Base-by-base conservation (phyloP, 768 basidiomycete species). In the Tylopilus subfusipes region DNA sequence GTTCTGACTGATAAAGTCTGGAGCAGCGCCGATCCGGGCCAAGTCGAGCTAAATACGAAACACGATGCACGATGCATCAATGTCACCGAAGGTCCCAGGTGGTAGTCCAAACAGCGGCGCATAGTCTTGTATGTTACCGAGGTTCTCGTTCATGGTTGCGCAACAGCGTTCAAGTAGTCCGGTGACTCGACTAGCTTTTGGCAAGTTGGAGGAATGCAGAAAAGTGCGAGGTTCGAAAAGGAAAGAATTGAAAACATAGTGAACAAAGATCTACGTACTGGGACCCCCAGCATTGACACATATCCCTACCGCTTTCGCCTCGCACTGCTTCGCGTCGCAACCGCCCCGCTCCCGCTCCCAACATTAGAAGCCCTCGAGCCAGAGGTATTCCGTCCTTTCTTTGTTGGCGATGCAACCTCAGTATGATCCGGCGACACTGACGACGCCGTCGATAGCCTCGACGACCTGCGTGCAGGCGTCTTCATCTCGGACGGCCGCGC, bases 401-500 rank as follows among this genome's bases (percentile, higher is more conserved):
- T 63, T 27, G 60, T 66, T 12, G 68, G 65, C 6, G 67, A 68
- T 18, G 57, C 65, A 30, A 12, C 18, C 34, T 69, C 66, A 4
- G 40, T n/a, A 13, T 45, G 34, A 3, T 75, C 74, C 2, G 73
- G 70, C 2, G 73, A 74, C 24, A 59, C 46, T n/a, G 72, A 68
- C 25, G 68, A 67, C 6, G 68, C 66, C 9, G 62, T 64, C 10
- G 74, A 75, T 27, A 76, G 64, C 42, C 75, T 66, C 29, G 75
- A 73, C n/a, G 74, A 76, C 25, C 76, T 69, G 19, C 75, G 63
- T 11, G 65, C 63, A 7, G 66, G 60, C n/a, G 71, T 62, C 49
- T 55, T 63, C 47, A 52, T 50, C 21, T 69, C 65, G 21, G 60
- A 53, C 25, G 53, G 45, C 24, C 58, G 57, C 13, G 58, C 47